Conservation (phyloP, 768 basidiomycete genomes). For the Cystoderma amianthinum region DNA sequence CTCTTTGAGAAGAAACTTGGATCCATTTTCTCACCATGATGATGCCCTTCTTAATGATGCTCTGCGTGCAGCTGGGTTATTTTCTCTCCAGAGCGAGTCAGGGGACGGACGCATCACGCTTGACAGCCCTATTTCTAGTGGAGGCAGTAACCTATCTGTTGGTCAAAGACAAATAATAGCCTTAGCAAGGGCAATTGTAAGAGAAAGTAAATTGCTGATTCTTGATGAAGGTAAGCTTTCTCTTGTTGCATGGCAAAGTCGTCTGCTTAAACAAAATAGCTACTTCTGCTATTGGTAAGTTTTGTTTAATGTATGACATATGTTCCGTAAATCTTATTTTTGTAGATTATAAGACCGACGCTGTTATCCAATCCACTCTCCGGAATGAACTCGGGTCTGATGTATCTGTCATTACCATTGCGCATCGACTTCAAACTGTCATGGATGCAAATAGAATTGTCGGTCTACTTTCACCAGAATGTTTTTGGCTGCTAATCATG, state of each 20-base stretch:
- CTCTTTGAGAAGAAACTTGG: constrained; percentile 49
- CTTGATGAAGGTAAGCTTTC: constrained; percentile 49
- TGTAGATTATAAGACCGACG: constrained; percentile 50
- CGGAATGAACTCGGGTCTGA: constrained; percentile 54
- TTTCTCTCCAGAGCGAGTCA: constrained; percentile 30
- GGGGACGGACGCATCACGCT: constrained; percentile 35
- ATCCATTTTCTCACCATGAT: constrained; percentile 47
- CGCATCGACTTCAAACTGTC: constrained; percentile 55
- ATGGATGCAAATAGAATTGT: constrained; percentile 2
- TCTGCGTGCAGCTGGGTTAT: constrained; percentile 24
- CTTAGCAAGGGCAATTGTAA: constrained; percentile 48
- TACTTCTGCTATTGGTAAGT: constrained; percentile 36
- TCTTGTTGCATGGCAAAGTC: constrained; percentile 38
- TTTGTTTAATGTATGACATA: constrained; percentile 18
- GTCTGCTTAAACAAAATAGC: constrained; percentile 24
- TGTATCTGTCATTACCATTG: constrained; percentile 53
- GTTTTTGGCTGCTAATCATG: constrained; percentile 6
- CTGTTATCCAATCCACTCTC: constrained; percentile 61
- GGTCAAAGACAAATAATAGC: constrained; percentile 66
- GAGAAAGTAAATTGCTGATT: constrained; percentile 48
- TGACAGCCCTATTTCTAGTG: constrained; percentile 31
- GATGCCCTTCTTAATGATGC: constrained; percentile 29
- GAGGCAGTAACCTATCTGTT: constrained; percentile 62
- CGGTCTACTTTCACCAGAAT: constrained; percentile 5
- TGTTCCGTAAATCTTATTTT: constrained; percentile 14